Percentiles rank a stretch among this genome's conserved stretches.
phyloP scores from a whole-genome alignment of 306 rosid genomes.

The Elaeagnus macrophylla region DNA sequence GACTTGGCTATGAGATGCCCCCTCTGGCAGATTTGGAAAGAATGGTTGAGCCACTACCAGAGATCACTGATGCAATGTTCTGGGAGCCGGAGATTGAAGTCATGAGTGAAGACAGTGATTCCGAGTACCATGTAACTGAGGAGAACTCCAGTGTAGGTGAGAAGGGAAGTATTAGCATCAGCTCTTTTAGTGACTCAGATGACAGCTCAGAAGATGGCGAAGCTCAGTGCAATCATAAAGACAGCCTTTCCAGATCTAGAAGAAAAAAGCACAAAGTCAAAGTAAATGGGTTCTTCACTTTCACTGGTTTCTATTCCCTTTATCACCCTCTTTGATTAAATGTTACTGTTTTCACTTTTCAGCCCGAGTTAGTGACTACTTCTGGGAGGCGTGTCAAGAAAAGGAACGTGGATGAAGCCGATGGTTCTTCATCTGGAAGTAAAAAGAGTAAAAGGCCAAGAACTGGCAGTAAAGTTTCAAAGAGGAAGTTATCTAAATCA shows the following conservation, averaged over 20 bases:
- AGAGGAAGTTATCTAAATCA: slow-evolving; percentile 47
- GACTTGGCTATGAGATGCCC: slow-evolving; percentile 52
- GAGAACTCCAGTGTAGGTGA: slow-evolving; percentile 62
- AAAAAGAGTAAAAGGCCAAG: slow-evolving; percentile 42
- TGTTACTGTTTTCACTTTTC: slow-evolving; percentile 16
- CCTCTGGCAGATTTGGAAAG: slow-evolving; percentile 87
- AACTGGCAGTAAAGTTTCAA: slow-evolving; percentile 32
- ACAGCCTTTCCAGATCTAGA: slow-evolving; percentile 65
- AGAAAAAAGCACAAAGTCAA: slow-evolving; percentile 51
- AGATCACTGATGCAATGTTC: slow-evolving; percentile 59
- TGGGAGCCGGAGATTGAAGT: slow-evolving; percentile 81
- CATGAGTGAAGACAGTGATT: slow-evolving; percentile 60
- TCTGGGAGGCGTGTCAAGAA: slow-evolving; percentile 71
- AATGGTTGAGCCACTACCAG: slow-evolving; percentile 63
- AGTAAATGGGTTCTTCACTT: slow-evolving; percentile 18
- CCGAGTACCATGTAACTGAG: slow-evolving; percentile 70
- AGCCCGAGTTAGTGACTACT: slow-evolving; percentile 41
- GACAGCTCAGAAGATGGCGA: slow-evolving; percentile 41
- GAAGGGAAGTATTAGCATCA: slow-evolving; percentile 38
- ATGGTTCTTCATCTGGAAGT: slow-evolving; percentile 36
- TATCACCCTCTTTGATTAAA: slow-evolving; percentile 18
- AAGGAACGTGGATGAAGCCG: slow-evolving; percentile 57
- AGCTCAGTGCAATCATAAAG: slow-evolving; percentile 36
- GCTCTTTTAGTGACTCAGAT: slow-evolving; percentile 54
- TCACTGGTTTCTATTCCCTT: slow-evolving; percentile 17